These are phyloP conservation scores for Leccinum solheimii DNA, from an alignment of 1,284 basidiomycete species.

Conservation along the genomic window DNA sequence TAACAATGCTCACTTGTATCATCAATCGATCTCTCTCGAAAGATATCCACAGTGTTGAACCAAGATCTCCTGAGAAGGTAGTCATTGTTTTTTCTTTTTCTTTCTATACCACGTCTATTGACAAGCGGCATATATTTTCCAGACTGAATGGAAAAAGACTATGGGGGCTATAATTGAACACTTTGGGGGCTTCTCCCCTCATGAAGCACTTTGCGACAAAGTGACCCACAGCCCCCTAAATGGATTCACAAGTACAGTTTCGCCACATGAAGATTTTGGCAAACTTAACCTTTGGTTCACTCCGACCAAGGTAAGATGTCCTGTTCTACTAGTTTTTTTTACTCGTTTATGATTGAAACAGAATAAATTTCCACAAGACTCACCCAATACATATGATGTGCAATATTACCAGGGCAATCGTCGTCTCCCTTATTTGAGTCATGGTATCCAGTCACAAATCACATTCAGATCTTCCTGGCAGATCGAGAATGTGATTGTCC, in stretches of 20 bases:
- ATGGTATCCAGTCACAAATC: neutral
- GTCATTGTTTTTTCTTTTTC: neutral
- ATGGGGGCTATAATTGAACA: neutral
- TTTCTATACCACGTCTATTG: neutral
- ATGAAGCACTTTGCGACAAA: neutral
- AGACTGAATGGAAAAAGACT: neutral
- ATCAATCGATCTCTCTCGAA: neutral
- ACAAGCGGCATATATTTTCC: neutral
- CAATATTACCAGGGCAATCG: neutral
- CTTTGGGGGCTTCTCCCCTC: neutral
- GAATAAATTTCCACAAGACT: neutral
- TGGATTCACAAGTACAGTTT: neutral
- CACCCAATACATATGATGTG: neutral
- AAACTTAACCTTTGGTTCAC: neutral
- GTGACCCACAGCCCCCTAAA: neutral
- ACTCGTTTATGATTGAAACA: neutral
- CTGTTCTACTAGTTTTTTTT: neutral
- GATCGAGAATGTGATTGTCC: neutral
- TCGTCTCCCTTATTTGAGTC: neutral
- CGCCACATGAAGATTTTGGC: neutral
- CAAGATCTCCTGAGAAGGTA: neutral
- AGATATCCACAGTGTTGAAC: neutral
- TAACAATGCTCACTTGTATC: neutral
- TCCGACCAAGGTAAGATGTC: neutral
- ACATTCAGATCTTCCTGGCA: neutral